phyloP scores from a whole-genome alignment of 805 yeast species.

The Maudiozyma saulgeensis region DNA sequence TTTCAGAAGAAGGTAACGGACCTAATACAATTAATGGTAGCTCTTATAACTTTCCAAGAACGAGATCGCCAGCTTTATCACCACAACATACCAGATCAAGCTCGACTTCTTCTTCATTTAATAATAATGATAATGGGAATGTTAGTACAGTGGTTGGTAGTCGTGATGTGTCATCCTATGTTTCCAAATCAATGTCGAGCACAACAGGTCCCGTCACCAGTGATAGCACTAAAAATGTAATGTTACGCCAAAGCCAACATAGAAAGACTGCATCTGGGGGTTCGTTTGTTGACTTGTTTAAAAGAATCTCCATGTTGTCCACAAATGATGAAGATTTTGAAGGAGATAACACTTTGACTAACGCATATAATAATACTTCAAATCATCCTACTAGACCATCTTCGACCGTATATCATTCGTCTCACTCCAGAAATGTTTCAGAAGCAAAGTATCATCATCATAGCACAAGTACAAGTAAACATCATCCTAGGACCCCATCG shows the following conservation, averaged over 20 bases:
- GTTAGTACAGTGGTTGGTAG: neutral
- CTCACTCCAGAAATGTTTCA: conserved; percentile 5
- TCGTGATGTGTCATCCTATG: neutral
- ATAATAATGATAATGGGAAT: neutral
- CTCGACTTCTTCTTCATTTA: neutral
- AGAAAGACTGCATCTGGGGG: conserved; percentile 26
- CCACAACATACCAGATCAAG: neutral
- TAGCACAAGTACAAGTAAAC: neutral
- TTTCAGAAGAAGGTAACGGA: neutral
- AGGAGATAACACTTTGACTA: neutral
- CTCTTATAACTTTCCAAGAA: neutral
- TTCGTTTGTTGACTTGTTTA: conserved; percentile 28
- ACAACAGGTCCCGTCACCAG: neutral
- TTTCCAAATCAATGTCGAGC: neutral
- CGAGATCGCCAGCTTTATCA: neutral
- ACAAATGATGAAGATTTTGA: conserved; percentile 5
- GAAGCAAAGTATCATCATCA: conserved; percentile 1
- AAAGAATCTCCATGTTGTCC: conserved; percentile 24
- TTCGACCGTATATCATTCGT: conserved; percentile 26
- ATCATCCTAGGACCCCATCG: neutral
- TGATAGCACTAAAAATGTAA: neutral
- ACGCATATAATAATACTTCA: neutral
- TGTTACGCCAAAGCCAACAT: conserved; percentile 10
- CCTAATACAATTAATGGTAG: neutral
- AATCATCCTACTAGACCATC: conserved; percentile 27